Evolutionary conservation across 805 yeast genomes (phyloP).

Genomic region (Candida peoriensis): DNA sequence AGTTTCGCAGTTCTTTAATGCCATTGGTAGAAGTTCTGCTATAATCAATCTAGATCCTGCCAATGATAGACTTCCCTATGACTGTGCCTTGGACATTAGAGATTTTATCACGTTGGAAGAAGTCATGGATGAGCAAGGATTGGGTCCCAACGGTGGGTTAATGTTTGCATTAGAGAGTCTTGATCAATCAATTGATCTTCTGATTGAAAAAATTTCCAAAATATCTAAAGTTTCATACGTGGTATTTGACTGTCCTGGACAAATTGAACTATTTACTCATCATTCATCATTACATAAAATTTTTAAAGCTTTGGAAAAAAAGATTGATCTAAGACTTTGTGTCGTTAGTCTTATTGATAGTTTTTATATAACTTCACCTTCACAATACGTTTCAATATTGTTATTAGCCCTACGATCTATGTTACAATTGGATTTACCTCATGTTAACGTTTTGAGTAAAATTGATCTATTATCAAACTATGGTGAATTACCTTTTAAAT

Average conservation of each 20-base stretch:
- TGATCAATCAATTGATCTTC: conserved; percentile 52
- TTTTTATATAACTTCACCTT: conserved; percentile 74
- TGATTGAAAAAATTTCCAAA: conserved; percentile 50
- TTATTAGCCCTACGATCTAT: conserved; percentile 81
- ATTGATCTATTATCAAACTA: conserved; percentile 76
- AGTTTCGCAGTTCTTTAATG: conserved; percentile 84
- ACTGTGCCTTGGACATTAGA: conserved; percentile 72
- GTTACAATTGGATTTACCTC: conserved; percentile 92
- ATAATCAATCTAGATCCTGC: conserved; percentile 92
- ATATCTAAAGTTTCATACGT: conserved; percentile 60
- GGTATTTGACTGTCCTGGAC: conserved; percentile 92
- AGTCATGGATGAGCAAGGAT: conserved; percentile 61
- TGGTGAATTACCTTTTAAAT: conserved; percentile 74
- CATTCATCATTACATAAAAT: conserved; percentile 69
- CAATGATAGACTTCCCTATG: conserved; percentile 65
- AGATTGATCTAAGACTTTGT: conserved; percentile 65
- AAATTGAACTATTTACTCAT: conserved; percentile 90
- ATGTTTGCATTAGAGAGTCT: conserved; percentile 77
- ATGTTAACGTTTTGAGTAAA: conserved; percentile 86
- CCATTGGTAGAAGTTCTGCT: conserved; percentile 87
- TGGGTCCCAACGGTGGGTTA: conserved; percentile 89
- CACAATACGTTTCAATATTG: conserved; percentile 80
- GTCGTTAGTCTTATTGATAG: conserved; percentile 88
- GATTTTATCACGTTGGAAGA: conserved; percentile 74
- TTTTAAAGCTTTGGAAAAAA: conserved; percentile 58